These are phyloP conservation scores for Limtongia smithiae DNA, from an alignment of 805 yeast species.

Conservation along the genomic window DNA sequence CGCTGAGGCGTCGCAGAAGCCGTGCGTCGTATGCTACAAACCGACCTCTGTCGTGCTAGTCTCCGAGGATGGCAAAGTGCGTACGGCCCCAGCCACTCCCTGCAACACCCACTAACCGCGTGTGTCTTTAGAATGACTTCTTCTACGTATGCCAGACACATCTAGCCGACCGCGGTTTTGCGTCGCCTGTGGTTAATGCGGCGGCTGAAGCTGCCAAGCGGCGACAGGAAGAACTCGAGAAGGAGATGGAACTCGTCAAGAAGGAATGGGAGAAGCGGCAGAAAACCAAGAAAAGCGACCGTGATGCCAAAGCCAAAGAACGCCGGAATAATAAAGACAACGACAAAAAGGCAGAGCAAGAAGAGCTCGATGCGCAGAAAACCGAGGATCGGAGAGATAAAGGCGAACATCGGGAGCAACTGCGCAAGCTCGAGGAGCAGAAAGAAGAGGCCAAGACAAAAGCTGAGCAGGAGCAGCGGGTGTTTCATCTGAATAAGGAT, in stretches of 20 bases:
- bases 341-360: conserved; percentile 23
- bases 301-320: conserved; percentile 22
- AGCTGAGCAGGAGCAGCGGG: conserved; percentile 39
- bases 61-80: conserved; percentile 41
- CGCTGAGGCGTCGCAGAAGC: conserved; percentile 43
- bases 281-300: conserved; percentile 25
- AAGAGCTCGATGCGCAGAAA: conserved; percentile 20
- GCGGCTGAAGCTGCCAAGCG: conserved; percentile 38
- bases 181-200: conserved; percentile 42
- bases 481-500: conserved; percentile 42
- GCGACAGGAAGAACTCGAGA: conserved; percentile 30
- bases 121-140: conserved; percentile 41
- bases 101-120: not conserved
- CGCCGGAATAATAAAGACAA: conserved; percentile 25
- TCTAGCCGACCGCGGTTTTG: conserved; percentile 48
- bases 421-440: conserved; percentile 16
- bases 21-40: conserved; percentile 54
- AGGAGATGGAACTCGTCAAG: conserved; percentile 37
- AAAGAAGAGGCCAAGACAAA: conserved; percentile 14
- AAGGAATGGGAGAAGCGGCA: conserved; percentile 36
- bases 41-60: conserved; percentile 51
- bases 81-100: not conserved
- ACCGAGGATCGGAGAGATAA: conserved; percentile 25
- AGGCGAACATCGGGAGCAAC: conserved; percentile 30
- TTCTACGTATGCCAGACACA: conserved; percentile 54